Conservation (phyloP, 768 basidiomycete species). For the Lactifluus rugatus region DNA sequence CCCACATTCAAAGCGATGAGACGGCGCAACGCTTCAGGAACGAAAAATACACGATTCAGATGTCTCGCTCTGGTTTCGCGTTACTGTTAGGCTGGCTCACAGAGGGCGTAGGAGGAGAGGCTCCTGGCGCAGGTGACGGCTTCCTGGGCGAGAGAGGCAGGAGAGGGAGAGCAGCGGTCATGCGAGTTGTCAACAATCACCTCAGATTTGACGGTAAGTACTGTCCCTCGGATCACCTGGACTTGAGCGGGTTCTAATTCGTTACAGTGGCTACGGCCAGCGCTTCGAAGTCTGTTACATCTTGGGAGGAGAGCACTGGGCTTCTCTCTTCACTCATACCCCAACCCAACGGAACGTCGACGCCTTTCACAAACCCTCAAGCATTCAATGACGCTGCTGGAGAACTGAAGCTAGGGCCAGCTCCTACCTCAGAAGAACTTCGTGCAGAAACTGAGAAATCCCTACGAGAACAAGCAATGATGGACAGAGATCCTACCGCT, state of each 20-base stretch:
- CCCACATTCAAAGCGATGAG: conserved; percentile 77
- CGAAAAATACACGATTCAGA: conserved; percentile 83
- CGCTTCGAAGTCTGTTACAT: conserved; percentile 49
- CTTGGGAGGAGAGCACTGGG: conserved; percentile 85
- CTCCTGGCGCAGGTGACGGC: conserved; percentile 68
- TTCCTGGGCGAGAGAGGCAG: conserved; percentile 76
- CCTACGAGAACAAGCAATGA: conserved; percentile 70
- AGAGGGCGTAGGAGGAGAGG: conserved; percentile 81
- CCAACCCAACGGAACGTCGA: conserved; percentile 41
- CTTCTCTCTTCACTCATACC: conserved; percentile 71
- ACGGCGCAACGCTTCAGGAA: conserved; percentile 75
- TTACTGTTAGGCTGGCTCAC: conserved; percentile 94
- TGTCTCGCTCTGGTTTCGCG: conserved; percentile 87
- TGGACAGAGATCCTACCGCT: conserved; percentile 57
- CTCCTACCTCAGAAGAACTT: conserved; percentile 71
- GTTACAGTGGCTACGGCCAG: conserved; percentile 61
- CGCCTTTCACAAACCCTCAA: conserved; percentile 47
- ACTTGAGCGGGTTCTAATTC: conserved; percentile 21
- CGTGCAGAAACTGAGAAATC: conserved; percentile 71
- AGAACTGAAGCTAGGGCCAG: conserved; percentile 76
- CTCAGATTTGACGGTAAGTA: conserved; percentile 77
- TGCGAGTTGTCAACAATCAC: conserved; percentile 92
- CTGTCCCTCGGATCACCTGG: conserved; percentile 1
- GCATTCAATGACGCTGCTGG: conserved; percentile 71
- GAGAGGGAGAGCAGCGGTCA: conserved; percentile 78